Conservation (phyloP, 768 basidiomycete species). For the Rhodotorula kratochvilovae region DNA sequence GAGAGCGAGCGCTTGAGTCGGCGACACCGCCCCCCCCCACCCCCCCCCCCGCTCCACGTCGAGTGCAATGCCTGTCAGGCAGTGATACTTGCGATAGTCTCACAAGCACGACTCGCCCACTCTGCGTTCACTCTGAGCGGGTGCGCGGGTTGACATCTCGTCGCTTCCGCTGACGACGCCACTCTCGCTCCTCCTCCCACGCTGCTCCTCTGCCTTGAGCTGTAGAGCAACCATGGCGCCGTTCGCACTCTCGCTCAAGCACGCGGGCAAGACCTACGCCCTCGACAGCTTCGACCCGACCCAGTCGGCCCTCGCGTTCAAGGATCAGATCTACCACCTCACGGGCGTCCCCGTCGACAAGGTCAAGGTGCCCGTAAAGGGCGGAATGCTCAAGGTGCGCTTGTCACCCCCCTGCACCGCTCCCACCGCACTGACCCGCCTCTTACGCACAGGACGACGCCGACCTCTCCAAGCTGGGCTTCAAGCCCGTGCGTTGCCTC, state of each 20-base stretch:
- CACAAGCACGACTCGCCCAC: no score
- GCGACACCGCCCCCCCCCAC: no score
- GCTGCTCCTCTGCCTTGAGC: not conserved
- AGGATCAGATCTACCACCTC: constrained; percentile 69
- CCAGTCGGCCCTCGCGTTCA: constrained; percentile 68
- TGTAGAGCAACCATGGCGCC: constrained; percentile 21
- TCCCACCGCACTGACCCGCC: not conserved
- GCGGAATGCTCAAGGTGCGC: constrained; percentile 46
- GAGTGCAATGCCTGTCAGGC: no score
- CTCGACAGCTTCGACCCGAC: constrained; percentile 65
- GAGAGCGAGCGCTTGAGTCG: no score
- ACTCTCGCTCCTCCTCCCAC: not conserved
- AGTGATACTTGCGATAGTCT: no score
- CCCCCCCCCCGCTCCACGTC: no score
- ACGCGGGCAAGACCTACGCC: constrained; percentile 73
- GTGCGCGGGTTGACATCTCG: constrained; percentile 3
- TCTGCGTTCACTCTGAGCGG: not conserved
- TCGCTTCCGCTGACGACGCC: no score
- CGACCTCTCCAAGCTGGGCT: constrained; percentile 73
- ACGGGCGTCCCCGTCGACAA: constrained; percentile 85
- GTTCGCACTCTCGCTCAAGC: constrained; percentile 69
- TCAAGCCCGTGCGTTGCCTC: constrained; percentile 69
- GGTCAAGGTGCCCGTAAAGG: constrained; percentile 97
- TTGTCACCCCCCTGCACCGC: not conserved
- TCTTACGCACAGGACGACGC: constrained; percentile 65